Evolutionary conservation across 345 rosid genomes (phyloP), one percentile per base, ranked within the genome.

Genomic region (Anacardium occidentale): DNA sequence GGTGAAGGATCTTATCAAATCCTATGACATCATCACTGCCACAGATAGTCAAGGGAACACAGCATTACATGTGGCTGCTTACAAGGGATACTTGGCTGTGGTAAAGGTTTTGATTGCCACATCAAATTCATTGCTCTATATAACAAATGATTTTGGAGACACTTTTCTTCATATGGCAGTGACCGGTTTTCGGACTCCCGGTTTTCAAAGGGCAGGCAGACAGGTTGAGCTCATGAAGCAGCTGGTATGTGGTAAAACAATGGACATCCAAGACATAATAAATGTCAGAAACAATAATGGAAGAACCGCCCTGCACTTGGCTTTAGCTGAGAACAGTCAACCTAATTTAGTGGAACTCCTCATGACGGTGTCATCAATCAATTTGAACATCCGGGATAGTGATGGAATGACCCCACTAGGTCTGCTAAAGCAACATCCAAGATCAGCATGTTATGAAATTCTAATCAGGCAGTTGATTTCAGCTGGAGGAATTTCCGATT

Each of bases 141-240:
- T 37, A 20, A 78, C 77, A 24, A 95, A 92, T 81, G 68, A 64
- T 13, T 75, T 79, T 21, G 98, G 99, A 12, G 90, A 90, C 79
- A 91, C 96, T 53, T 92, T 86, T 75, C 91, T 95, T 71, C 99
- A 95, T 73, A 79, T 85, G 83, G 96, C 86, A n/a, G 94, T 95
- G 51, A 84, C 94, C 7, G 93, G 91, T 59, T 92, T 92, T 63
- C 80, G 86, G 51, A 84, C 87, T 6, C 77, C 90, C 1, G 96
- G 99, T 17, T 95, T 95, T 71, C 88, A 77, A 44, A 82, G 98
- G 76, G 77, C 88, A 29, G 98, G 91, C 65, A 63, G 67, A 62
- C 99, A 91, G 79, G 81, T 89, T 64, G 89, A 91, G 86, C 92
- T 90, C 60, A 64, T 89, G 80, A 88, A 84, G 72, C 82, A 85